Base-by-base conservation (phyloP, 257 asterid species). In the Lycium barbarum region DNA sequence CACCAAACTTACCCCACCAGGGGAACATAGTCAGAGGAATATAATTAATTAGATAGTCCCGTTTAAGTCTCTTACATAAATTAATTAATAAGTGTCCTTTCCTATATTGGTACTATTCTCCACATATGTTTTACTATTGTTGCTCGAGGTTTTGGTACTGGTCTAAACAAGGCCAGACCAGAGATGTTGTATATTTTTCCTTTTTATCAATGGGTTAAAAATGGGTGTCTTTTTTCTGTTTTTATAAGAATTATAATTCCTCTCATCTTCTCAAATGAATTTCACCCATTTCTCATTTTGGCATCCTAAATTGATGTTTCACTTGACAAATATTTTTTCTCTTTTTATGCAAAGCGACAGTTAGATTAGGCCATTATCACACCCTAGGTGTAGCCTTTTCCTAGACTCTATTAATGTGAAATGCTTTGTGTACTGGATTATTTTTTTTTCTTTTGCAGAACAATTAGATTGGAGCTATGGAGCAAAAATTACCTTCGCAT, bases 101-200 rank as follows among this genome's bases (percentile, higher is more conserved):
- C 2, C 62, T 49, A 76, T 51, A 76, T 3, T 76, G 49, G 63
- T 76, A 76, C 1, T 49, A 49, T 49, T 74, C 62, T 11, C 40
- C 81, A 74, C 81, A 47, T 49, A 49, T 74, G 12, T 6, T 49
- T 74, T 74, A 74, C 62, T 13, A 22, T 49, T 74, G 81, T 74
- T 74, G 81, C 9, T 49, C 22, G 7, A 2, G 45, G 43, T 20
- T 22, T 71, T 74, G 45, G 62, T 6, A 49, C 81, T 74, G 35
- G 45, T 74, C 81, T 51, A 74, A 74, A 74, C 1, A 74, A 74
- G 45, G 62, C 81, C 81, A 74, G 81, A 74, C 81, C 81, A 49
- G 22, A 40, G 81, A 74, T 20, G 20, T 49, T 22, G 11, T 74
- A 2, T 13, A 49, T 1, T 6, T 22, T 74, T 74, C 61, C 13